phyloP scores from a whole-genome alignment of 2,329 filamentous ascomycete species.

The Herpotrichia juniperi region DNA sequence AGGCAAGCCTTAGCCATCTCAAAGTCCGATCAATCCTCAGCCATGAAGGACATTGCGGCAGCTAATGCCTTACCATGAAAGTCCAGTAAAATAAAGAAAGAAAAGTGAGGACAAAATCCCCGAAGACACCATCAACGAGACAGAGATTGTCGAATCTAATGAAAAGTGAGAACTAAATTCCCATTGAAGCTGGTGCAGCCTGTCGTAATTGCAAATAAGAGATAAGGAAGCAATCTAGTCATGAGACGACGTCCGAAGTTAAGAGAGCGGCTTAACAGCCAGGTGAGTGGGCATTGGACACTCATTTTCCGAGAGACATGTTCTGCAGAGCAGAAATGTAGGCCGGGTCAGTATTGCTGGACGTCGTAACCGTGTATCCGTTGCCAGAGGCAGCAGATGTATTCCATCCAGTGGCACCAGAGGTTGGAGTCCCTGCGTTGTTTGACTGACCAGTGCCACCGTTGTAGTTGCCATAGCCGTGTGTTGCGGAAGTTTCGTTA shows the following conservation, averaged over 20 bases:
- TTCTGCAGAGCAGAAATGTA: constrained; percentile 30
- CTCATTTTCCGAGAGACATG: constrained; percentile 28
- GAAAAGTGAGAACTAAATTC: neutral
- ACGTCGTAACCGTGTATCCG: constrained; percentile 11
- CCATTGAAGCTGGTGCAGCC: neutral
- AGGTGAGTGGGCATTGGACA: neutral
- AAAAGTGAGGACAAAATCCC: neutral
- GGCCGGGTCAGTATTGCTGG: constrained; percentile 16
- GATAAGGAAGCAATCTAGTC: too few relatives aligned
- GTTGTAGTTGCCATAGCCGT: constrained; percentile 12
- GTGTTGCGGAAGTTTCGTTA: too few relatives aligned
- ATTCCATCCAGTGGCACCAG: neutral
- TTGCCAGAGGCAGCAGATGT: neutral
- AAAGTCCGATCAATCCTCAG: neutral
- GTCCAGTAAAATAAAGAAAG: neutral
- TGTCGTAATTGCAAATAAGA: neutral
- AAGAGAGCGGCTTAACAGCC: too few relatives aligned
- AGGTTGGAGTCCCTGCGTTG: neutral
- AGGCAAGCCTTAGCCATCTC: neutral
- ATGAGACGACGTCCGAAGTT: too few relatives aligned
- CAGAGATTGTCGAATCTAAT: too few relatives aligned
- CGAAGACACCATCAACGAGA: too few relatives aligned
- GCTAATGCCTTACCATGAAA: neutral
- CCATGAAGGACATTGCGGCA: neutral
- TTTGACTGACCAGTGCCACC: too few relatives aligned